phyloP scores from a whole-genome alignment of 2,329 filamentous ascomycete genomes.

The Pyricularia pennisetigena region DNA sequence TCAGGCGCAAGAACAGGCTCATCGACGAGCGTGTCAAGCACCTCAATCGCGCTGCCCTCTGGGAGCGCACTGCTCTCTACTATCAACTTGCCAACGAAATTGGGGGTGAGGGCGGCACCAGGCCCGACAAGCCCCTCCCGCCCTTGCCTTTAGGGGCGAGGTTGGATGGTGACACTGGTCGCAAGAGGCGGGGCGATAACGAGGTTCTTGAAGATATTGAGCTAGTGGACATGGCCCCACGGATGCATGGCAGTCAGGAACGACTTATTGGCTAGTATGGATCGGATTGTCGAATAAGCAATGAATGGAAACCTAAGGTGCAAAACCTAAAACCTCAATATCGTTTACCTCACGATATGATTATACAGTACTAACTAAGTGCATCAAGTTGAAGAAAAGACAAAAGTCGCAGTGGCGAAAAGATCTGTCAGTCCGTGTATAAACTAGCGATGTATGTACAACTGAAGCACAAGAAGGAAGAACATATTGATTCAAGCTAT shows the following conservation, averaged over 20 bases:
- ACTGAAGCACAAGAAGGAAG: background rate
- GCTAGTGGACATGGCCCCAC: background rate
- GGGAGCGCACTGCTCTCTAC: background rate
- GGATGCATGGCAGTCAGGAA: background rate
- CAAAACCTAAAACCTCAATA: background rate
- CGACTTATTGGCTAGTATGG: background rate
- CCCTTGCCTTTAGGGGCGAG: background rate
- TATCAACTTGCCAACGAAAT: conserved; percentile 1
- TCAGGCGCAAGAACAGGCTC: conserved; percentile 49
- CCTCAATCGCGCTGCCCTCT: conserved; percentile 2
- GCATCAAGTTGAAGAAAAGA: background rate
- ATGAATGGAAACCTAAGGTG: background rate
- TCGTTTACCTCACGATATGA: background rate
- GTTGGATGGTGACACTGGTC: background rate
- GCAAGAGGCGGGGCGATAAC: background rate
- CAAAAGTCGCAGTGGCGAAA: background rate
- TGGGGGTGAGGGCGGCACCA: background rate
- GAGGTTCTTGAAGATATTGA: background rate
- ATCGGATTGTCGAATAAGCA: too few relatives aligned
- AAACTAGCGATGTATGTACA: conserved; percentile 2
- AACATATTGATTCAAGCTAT: background rate
- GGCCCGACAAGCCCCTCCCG: background rate
- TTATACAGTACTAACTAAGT: background rate
- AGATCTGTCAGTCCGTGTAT: background rate
- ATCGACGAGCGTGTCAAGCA: conserved; percentile 29